Evolutionary conservation across 177 flowering plant genomes (phyloP).

Genomic region (Vitis hybrid): DNA sequence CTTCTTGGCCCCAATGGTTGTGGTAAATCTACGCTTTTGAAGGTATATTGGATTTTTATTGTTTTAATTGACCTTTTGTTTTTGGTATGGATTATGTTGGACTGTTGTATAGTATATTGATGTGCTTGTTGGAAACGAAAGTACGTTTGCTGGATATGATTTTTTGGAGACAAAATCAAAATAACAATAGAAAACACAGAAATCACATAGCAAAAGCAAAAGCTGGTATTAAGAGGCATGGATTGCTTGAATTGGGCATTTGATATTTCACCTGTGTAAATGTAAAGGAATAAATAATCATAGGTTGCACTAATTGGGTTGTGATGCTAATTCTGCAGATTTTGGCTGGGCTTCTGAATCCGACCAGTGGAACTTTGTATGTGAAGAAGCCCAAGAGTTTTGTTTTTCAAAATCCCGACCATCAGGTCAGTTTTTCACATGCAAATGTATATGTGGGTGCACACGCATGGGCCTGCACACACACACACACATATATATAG

Average conservation of each 20-base stretch:
- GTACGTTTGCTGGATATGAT: no score
- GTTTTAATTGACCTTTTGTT: not conserved
- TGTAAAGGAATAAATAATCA: not conserved
- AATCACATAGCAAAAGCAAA: no score
- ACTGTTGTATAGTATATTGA: no score
- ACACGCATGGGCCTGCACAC: no score
- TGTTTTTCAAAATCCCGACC: conserved; percentile 97
- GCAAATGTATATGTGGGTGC: no score
- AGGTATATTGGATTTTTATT: conserved; percentile 33
- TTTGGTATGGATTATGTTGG: not conserved
- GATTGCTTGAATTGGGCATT: no score
- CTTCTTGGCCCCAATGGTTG: conserved; percentile 97
- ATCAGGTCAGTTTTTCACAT: conserved; percentile 59
- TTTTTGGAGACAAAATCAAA: no score
- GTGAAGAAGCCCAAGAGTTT: conserved; percentile 78
- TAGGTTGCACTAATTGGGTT: not conserved
- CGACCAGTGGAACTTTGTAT: conserved; percentile 54
- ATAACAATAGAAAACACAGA: no score
- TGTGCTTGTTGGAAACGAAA: no score
- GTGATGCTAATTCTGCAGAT: conserved; percentile 38
- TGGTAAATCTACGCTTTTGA: conserved; percentile 94
- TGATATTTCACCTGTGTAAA: no score
- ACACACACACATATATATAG: no score
- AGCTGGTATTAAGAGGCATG: no score
- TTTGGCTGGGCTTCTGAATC: conserved; percentile 82